Conservation (phyloP, 2,329 filamentous ascomycete species). For the Aspergillus arachidicola region DNA sequence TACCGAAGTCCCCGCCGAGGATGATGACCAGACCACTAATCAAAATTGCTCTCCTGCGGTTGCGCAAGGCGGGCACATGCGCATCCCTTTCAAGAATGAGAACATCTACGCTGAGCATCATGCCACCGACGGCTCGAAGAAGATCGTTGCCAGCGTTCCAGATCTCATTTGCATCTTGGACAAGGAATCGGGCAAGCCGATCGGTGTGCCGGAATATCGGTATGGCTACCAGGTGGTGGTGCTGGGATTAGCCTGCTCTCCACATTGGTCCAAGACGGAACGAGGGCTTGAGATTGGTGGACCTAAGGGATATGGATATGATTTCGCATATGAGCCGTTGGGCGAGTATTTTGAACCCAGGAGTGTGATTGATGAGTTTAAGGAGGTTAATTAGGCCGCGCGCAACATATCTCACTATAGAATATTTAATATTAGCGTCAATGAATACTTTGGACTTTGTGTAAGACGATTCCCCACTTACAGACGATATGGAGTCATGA, state of each 20-base stretch:
- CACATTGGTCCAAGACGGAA: conserved; percentile 50
- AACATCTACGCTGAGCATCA: conserved; percentile 27
- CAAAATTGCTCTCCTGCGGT: background rate
- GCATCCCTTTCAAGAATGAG: conserved; percentile 33
- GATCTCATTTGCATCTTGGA: conserved; percentile 61
- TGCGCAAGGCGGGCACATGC: conserved; percentile 14
- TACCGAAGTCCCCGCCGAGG: conserved; percentile 21
- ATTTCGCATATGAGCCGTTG: conserved; percentile 24
- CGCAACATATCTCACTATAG: no score
- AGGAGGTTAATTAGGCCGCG: background rate
- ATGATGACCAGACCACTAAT: conserved; percentile 32
- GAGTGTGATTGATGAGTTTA: conserved; percentile 28
- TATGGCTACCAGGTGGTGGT: conserved; percentile 56
- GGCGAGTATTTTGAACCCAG: conserved; percentile 24
- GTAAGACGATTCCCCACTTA: no score
- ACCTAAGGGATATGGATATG: conserved; percentile 30
- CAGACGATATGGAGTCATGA: no score
- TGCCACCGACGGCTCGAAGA: conserved; percentile 11
- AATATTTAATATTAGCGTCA: no score
- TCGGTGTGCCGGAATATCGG: conserved; percentile 61
- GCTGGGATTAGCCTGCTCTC: conserved; percentile 53
- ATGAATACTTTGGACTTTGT: no score
- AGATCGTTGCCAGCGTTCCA: conserved; percentile 57
- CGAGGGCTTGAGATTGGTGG: conserved; percentile 45
- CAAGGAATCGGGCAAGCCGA: conserved; percentile 58